Percentiles rank a stretch among this genome's conserved stretches.
Conservation (phyloP, 768 basidiomycete species). For the Termitomyces sp. region DNA sequence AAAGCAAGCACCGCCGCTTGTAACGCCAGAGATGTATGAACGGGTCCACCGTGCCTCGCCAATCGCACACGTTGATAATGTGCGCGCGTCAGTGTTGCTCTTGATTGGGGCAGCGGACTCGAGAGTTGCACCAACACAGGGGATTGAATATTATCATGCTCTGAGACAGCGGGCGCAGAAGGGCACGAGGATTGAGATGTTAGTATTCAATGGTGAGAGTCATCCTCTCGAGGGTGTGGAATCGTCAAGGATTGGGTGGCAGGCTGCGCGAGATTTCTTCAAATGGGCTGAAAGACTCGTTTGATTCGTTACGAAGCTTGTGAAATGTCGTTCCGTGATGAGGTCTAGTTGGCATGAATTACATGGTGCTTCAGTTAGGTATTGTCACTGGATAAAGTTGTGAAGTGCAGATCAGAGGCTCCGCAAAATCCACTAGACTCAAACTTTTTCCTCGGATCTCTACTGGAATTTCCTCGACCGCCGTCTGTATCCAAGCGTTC, state of each 20-base stretch:
- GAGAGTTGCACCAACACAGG: slow-evolving; percentile 59
- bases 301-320: not conserved
- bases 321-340: not conserved
- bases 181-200: slow-evolving; percentile 39
- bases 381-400: too few species aligned
- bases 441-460: too few species aligned
- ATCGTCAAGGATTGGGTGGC: slow-evolving; percentile 45
- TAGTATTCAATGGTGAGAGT: slow-evolving; percentile 54
- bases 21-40: slow-evolving; percentile 39
- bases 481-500: too few species aligned
- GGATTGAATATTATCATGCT: slow-evolving; percentile 58
- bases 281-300: slow-evolving; percentile 10
- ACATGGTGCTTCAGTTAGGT: not conserved
- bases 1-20: slow-evolving; percentile 20
- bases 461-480: too few species aligned
- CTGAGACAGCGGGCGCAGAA: slow-evolving; percentile 36
- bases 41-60: slow-evolving; percentile 48
- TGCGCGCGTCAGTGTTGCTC: slow-evolving; percentile 49
- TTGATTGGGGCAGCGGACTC: slow-evolving; percentile 56
- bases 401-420: too few species aligned
- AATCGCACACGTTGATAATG: slow-evolving; percentile 43
- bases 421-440: too few species aligned
- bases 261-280: slow-evolving; percentile 50
- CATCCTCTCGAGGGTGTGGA: slow-evolving; percentile 65
- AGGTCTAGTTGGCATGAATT: not conserved